A percentile compares a stretch with the other conserved stretches of the same genome.
Conservation (phyloP, 139 green algal genomes). For the Haematococcus lacustris region DNA sequence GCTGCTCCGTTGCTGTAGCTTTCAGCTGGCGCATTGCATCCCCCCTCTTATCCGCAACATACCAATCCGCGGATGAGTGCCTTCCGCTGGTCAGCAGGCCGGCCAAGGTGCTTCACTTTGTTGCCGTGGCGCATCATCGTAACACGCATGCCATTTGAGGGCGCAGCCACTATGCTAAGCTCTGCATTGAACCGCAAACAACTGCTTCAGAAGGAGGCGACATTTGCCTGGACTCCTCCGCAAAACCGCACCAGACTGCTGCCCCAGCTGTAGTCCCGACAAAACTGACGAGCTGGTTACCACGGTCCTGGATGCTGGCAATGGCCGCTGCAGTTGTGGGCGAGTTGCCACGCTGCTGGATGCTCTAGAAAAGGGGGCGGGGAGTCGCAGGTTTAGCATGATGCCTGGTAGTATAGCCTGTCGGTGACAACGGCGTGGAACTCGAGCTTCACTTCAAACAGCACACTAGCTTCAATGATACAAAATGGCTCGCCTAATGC, state of each 20-base stretch:
- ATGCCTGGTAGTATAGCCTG: not conserved
- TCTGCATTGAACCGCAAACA: no score
- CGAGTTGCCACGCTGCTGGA: not conserved
- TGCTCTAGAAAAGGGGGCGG: slow-evolving; percentile 4
- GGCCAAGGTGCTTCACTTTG: slow-evolving; percentile 68
- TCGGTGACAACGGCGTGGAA: no score
- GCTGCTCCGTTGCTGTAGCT: not conserved
- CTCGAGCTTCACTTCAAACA: no score
- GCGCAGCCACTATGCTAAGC: slow-evolving; percentile 19
- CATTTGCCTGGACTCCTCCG: no score
- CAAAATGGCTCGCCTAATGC: no score
- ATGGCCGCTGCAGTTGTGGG: no score
- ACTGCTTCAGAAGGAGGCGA: no score
- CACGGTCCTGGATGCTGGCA: no score
- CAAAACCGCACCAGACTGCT: no score
- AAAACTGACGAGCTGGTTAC: no score
- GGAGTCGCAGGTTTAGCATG: not conserved
- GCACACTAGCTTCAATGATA: no score
- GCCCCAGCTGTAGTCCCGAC: no score
- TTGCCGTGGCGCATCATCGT: slow-evolving; percentile 90
- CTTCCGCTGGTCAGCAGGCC: slow-evolving; percentile 95
- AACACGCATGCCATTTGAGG: slow-evolving; percentile 34
- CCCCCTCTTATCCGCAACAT: not conserved
- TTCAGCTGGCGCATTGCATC: not conserved
- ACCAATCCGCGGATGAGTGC: slow-evolving; percentile 86